Conservation (phyloP, 2,329 filamentous ascomycete species). For the Cladosporium sp. region DNA sequence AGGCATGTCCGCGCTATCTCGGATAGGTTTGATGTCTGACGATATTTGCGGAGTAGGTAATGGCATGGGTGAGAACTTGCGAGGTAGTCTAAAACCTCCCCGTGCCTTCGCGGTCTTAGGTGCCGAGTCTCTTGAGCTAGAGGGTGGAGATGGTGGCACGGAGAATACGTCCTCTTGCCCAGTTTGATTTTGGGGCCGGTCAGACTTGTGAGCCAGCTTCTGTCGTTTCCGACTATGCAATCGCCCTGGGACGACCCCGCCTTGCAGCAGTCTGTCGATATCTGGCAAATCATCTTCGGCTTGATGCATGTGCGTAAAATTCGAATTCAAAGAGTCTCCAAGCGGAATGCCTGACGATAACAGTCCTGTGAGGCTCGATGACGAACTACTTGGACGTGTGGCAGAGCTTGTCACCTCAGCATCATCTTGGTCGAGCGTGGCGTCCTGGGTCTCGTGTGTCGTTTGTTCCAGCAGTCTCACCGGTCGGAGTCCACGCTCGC, state of each 20-base stretch:
- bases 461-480: conserved; percentile 32
- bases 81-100: conserved; percentile 22
- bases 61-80: conserved; percentile 20
- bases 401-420: not conserved
- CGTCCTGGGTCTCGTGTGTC: conserved; percentile 12
- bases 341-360: conserved; percentile 6
- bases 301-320: not conserved
- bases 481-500: conserved; percentile 41
- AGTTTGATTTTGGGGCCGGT: not conserved
- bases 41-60: conserved; percentile 29
- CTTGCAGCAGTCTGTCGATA: conserved; percentile 10
- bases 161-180: conserved; percentile 29
- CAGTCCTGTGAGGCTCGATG: conserved; percentile 3
- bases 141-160: conserved; percentile 41
- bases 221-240: conserved; percentile 13
- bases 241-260: not conserved
- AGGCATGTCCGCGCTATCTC: not conserved
- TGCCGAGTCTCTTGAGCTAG: conserved; percentile 20
- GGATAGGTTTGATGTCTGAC: conserved; percentile 20
- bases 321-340: not conserved
- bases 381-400: not conserved
- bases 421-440: not conserved
- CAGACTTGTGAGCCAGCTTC: conserved; percentile 12
- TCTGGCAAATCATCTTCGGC: conserved; percentile 29
- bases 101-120: conserved; percentile 1